Evolutionary conservation across 2,329 filamentous ascomycete genomes (phyloP).

Genomic region (Colletotrichum orbiculare): DNA sequence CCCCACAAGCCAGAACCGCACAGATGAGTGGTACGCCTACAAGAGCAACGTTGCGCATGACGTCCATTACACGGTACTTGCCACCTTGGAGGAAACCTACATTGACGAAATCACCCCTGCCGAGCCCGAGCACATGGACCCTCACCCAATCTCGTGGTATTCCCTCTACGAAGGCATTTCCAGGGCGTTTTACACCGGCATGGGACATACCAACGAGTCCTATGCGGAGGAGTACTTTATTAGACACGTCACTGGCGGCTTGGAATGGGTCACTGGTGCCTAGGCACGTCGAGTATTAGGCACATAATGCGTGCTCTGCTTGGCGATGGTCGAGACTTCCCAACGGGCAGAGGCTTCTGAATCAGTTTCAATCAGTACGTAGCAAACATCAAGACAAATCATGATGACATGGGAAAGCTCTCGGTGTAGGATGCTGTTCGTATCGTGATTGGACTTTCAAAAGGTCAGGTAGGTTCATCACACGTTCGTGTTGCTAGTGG

Average conservation of each 20-base stretch:
- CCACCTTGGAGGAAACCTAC: neutral
- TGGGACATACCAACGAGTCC: neutral
- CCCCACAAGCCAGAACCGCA: neutral
- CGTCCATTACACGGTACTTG: neutral
- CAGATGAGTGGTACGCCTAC: neutral
- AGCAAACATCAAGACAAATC: too few relatives aligned
- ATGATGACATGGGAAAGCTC: too few relatives aligned
- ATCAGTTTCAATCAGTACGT: too few relatives aligned
- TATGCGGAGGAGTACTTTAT: neutral
- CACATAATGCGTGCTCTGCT: too few relatives aligned
- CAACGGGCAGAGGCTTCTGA: too few relatives aligned
- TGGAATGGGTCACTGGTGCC: neutral
- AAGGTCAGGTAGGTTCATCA: too few relatives aligned
- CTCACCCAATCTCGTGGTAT: neutral
- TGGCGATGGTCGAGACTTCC: too few relatives aligned
- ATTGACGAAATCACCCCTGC: neutral
- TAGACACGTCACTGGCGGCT: neutral
- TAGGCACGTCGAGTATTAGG: too few relatives aligned
- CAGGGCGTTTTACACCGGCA: slow-evolving; percentile 1
- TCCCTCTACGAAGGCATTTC: neutral
- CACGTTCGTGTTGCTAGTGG: too few relatives aligned
- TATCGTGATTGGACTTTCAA: too few relatives aligned
- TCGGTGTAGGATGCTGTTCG: too few relatives aligned
- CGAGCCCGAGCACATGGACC: neutral
- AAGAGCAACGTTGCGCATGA: neutral